Conservation (phyloP, 192 early-diverging fungal species). For the Funneliformis mosseae region DNA sequence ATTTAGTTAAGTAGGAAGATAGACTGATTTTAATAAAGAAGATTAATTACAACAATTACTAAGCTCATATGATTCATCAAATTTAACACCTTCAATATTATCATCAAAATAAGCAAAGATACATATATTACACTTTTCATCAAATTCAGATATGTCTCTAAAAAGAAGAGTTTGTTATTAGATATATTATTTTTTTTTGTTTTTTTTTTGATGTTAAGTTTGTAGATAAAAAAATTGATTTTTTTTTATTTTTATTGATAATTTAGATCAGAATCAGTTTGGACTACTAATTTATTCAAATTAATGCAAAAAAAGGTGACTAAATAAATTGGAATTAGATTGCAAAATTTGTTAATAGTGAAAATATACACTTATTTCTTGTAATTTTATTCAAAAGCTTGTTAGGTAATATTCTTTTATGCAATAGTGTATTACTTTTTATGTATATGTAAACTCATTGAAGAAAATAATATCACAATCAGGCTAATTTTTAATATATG, state of each 20-base stretch:
- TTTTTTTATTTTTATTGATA: conserved; percentile 12
- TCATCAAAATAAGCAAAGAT: background rate
- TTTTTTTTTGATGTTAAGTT: background rate
- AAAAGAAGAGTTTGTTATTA: conserved; percentile 19
- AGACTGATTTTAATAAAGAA: background rate
- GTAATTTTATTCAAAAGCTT: too few species aligned
- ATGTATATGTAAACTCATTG: too few species aligned
- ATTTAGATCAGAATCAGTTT: conserved; percentile 18
- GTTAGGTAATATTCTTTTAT: too few species aligned
- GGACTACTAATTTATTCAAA: conserved; percentile 14
- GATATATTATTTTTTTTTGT: conserved; percentile 23
- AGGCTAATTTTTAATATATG: too few species aligned
- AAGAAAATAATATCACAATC: too few species aligned
- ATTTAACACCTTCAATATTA: background rate
- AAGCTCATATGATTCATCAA: conserved; percentile 10
- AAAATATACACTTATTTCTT: too few species aligned
- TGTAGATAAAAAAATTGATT: background rate
- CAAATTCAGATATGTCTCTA: background rate
- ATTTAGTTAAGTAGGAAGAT: conserved; percentile 16
- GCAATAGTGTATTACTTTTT: too few species aligned
- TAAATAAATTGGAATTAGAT: too few species aligned
- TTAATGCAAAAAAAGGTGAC: too few species aligned
- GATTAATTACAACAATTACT: conserved; percentile 14
- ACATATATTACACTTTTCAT: conserved; percentile 12
- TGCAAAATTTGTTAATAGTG: too few species aligned